Evolutionary conservation across 1,139 yeast genomes (phyloP), one percentile per base, ranked within the genome.

Genomic region (Saccharomyces hybrid): DNA sequence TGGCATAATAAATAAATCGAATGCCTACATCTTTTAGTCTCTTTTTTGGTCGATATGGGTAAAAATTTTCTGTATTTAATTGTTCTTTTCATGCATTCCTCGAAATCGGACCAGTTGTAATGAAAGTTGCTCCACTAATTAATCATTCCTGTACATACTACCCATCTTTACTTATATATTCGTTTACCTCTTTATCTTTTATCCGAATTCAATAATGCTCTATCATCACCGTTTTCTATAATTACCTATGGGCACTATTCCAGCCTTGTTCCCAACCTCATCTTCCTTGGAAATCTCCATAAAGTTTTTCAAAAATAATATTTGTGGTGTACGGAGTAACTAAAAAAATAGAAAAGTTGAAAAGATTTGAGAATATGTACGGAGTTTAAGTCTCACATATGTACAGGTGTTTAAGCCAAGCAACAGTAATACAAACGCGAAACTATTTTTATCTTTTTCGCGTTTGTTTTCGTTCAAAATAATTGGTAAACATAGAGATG

Each of bases 81-180:
- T 2, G 23, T 19, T 19, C 23, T 9, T 38, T 8, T 38, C 26
- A 1, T 16, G n/a, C 13, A 38, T 8, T 38, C 13, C 8, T 38
- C 13, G 2, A 9, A 38, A 38, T 38, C 3, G 13, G 44, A 38
- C 44, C 25, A 13, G 44, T 4, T 16, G 44, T 38, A 11, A 16
- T 16, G 44, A 38, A 19, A 11, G 44, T 38, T 38, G 44, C 11
- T 19, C 19, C 19, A 19, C 19, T 19, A 19, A 19, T 19, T 38
- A 16, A 16, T 9, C 44, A 41, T 50, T 52, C 47, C 50, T 47
- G 46, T 77, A 81, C 86, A 77, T 81, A 81, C 85, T 82, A 79
- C 84, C 78, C 86, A 82, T 81, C 76, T 73, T 81, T 78, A 73
- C 74, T 75, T 71, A 65, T 67, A 57, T 60, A 26, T 50, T 38